A percentile compares a stretch with the other conserved stretches of the same genome.
These are phyloP conservation scores for Ascochyta rabiei DNA, from an alignment of 2,329 filamentous ascomycete genomes.

Conservation along the genomic window DNA sequence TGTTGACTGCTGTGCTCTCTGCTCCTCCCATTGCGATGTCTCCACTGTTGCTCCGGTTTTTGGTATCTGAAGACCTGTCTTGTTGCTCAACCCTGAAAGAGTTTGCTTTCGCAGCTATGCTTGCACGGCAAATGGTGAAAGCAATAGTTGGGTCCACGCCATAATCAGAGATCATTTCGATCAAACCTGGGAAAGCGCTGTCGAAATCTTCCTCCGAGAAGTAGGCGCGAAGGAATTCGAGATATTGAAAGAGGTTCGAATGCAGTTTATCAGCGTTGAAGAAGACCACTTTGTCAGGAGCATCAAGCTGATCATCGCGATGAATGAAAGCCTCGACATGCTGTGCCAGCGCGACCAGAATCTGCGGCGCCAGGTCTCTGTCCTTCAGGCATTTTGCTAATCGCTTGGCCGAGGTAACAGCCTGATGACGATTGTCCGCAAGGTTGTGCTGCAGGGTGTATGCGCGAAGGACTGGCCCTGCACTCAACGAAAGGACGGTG, in stretches of 20 bases:
- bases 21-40: slow-evolving; percentile 53
- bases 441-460: slow-evolving; percentile 79
- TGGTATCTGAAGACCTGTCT: slow-evolving; percentile 19
- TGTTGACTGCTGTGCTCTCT: slow-evolving; percentile 22
- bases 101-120: slow-evolving; percentile 60
- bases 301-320: slow-evolving; percentile 72
- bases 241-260: slow-evolving; percentile 81
- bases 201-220: slow-evolving; percentile 79
- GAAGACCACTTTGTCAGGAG: slow-evolving; percentile 86
- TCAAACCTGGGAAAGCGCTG: slow-evolving; percentile 74
- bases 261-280: slow-evolving; percentile 91
- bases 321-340: slow-evolving; percentile 88
- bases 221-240: slow-evolving; percentile 85
- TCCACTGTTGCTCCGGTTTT: slow-evolving; percentile 50
- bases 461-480: slow-evolving; percentile 77
- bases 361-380: slow-evolving; percentile 76
- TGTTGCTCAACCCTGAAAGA: slow-evolving; percentile 43
- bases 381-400: slow-evolving; percentile 80
- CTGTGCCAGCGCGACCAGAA: slow-evolving; percentile 90
- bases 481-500: slow-evolving; percentile 86
- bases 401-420: slow-evolving; percentile 74
- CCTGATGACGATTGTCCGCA: slow-evolving; percentile 81
- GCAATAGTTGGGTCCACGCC: slow-evolving; percentile 81
- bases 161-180: slow-evolving; percentile 75
- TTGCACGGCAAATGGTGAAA: slow-evolving; percentile 80